Base-by-base conservation (phyloP, 805 yeast species). In the Schwanniomyces vanrijiae region DNA sequence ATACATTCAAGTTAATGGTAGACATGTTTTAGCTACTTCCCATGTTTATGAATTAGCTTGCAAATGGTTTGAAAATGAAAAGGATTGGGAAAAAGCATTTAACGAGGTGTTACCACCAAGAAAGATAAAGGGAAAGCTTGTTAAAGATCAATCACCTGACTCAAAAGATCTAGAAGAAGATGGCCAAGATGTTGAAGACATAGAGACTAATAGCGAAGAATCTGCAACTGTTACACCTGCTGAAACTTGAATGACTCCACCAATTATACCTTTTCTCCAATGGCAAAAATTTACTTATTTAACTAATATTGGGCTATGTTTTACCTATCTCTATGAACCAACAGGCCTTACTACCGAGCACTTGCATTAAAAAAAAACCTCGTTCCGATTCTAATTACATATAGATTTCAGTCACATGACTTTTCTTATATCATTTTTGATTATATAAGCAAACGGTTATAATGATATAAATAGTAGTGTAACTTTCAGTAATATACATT, bases 1-100 rank as follows among this genome's bases (percentile, higher is more conserved):
- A 64, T 89, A 75, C 59, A 87, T 94, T 48, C 80, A 84, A 54
- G 68, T 94, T 43, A 83, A 88, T 50, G 96, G 98, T 1, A 78
- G 98, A 55, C 82, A 83, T 52, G 98, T 92, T 2, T 72, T 94
- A 50, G 95, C 98, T 0, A 91, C 97, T 0, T 87, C 95, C 26
- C 98, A 92, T 63, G 98, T 94, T n/a, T 86, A 88, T 50, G 96
- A 92, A 63, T 68, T 94, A 50, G 73, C 90, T 68, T 75, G 92
- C 45, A 81, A 83, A 61, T 90, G 92, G 87, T 77, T 84, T 49
- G 96, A 90, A 56, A 45, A 42, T 21, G 70, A 73, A 39, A 76
- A 76, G 46, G 89, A 88, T 64, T 92, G 99, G 98, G 86, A 82
- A 55, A 66, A 64, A 43, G 95, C 97, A 0, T 90, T 94, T 62